Percentiles rank a stretch among this genome's conserved stretches.
Conservation (phyloP, 768 basidiomycete genomes). For the Lactifluus piperatus region DNA sequence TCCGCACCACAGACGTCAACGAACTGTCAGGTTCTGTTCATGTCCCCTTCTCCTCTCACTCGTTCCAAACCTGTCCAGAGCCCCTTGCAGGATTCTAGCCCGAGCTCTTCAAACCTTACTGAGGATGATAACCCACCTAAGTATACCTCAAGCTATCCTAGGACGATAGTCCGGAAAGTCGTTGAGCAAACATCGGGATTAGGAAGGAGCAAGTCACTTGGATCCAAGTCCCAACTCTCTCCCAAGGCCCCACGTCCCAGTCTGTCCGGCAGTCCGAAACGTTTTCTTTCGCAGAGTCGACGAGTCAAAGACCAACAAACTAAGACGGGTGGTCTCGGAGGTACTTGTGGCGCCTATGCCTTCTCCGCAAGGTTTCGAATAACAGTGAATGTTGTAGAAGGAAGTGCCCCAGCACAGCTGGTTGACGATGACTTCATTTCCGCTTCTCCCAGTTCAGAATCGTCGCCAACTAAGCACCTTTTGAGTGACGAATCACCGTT, state of each 20-base stretch:
- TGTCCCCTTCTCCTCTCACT: constrained; percentile 4
- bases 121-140: constrained; percentile 5
- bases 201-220: constrained; percentile 38
- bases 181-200: constrained; percentile 53
- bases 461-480: constrained; percentile 12
- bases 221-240: constrained; percentile 15
- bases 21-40: too few species aligned
- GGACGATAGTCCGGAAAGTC: constrained; percentile 25
- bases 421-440: constrained; percentile 5
- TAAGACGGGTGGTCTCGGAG: constrained; percentile 26
- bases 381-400: background rate
- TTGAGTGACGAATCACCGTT: constrained; percentile 51
- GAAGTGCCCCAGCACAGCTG: background rate
- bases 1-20: too few species aligned
- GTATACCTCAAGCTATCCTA: constrained; percentile 10
- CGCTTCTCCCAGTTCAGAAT: background rate
- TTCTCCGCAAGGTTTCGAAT: background rate
- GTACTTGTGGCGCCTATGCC: background rate
- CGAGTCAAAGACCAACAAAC: constrained; percentile 42
- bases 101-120: constrained; percentile 9
- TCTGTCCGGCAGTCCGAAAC: constrained; percentile 33
- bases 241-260: constrained; percentile 24
- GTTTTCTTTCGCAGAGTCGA: constrained; percentile 47
- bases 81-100: background rate
- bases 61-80: background rate